Evolutionary conservation across 2,329 filamentous ascomycete genomes (phyloP).

Genomic region (Aspergillus piperis): DNA sequence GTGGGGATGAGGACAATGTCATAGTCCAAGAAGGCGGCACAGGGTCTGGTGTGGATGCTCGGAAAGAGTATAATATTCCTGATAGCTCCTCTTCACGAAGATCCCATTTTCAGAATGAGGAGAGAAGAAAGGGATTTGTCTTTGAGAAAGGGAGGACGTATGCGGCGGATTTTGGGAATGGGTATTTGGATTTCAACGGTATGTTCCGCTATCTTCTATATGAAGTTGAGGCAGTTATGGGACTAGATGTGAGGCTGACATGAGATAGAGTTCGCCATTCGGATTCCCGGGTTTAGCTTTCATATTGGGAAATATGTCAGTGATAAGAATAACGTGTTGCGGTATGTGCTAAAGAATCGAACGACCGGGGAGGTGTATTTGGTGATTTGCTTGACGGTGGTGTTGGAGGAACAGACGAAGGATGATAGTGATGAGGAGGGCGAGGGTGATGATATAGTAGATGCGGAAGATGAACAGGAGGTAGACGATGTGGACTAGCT

Average conservation of each 20-base stretch:
- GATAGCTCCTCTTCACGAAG: conserved; percentile 56
- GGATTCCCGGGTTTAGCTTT: conserved; percentile 39
- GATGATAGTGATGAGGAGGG: conserved; percentile 13
- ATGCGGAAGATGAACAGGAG: conserved; percentile 23
- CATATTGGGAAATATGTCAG: conserved; percentile 44
- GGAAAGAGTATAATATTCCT: conserved; percentile 55
- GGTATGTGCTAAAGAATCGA: conserved; percentile 87
- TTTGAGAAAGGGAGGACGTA: conserved; percentile 66
- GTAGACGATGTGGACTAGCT: conserved; percentile 24
- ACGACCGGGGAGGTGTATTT: conserved; percentile 73
- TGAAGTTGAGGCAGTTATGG: neutral
- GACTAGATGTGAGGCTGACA: neutral
- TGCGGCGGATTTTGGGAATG: conserved; percentile 79
- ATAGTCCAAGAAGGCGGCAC: conserved; percentile 69
- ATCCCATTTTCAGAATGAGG: conserved; percentile 62
- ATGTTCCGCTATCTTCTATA: conserved; percentile 16
- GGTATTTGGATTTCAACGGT: conserved; percentile 84
- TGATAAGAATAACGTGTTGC: conserved; percentile 77
- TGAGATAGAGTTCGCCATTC: conserved; percentile 39
- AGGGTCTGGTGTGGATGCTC: conserved; percentile 50
- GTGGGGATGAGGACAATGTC: conserved; percentile 29
- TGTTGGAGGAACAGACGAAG: conserved; percentile 45
- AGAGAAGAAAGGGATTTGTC: conserved; percentile 57
- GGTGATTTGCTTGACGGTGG: conserved; percentile 76
- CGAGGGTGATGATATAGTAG: conserved; percentile 4